Conservation (phyloP, 352 stramenopile species). For the Pythium angustatum region DNA sequence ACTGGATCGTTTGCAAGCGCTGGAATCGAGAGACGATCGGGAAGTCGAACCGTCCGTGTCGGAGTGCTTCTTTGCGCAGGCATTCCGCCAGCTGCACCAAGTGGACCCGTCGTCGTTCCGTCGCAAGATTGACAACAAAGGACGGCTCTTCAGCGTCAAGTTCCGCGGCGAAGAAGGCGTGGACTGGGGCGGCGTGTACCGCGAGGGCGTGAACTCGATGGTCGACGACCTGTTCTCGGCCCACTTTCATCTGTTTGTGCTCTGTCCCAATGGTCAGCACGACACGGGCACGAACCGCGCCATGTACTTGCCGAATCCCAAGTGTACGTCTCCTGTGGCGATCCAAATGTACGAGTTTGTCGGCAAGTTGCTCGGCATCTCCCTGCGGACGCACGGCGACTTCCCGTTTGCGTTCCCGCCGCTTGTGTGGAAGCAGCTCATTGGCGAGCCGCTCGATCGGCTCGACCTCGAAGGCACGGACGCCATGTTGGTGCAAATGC, state of each 20-base stretch:
- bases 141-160: slow-evolving; percentile 87
- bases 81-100: slow-evolving; percentile 88
- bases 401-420: slow-evolving; percentile 92
- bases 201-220: slow-evolving; percentile 87
- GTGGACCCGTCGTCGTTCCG: slow-evolving; percentile 86
- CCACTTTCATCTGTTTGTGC: slow-evolving; percentile 83
- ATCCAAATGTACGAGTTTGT: slow-evolving; percentile 95
- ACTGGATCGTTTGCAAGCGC: slow-evolving; percentile 78
- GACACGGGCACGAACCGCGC: slow-evolving; percentile 83
- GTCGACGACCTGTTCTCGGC: slow-evolving; percentile 87
- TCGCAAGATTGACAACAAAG: slow-evolving; percentile 89
- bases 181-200: slow-evolving; percentile 89
- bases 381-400: slow-evolving; percentile 91
- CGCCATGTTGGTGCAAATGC: slow-evolving; percentile 88
- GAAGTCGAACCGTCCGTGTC: slow-evolving; percentile 87
- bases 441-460: slow-evolving; percentile 72
- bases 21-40: slow-evolving; percentile 86
- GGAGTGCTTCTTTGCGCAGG: slow-evolving; percentile 94
- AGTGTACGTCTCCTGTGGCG: slow-evolving; percentile 84
- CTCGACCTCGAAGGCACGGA: slow-evolving; percentile 90
- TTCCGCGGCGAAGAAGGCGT: slow-evolving; percentile 89
- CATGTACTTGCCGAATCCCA: slow-evolving; percentile 89
- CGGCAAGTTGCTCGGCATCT: slow-evolving; percentile 93
- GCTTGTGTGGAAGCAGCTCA: slow-evolving; percentile 93
- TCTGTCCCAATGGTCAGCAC: slow-evolving; percentile 87